Evolutionary conservation across 768 basidiomycete species (phyloP), one percentile per base, ranked within the genome.

Genomic region (Tricholomella constricta): DNA sequence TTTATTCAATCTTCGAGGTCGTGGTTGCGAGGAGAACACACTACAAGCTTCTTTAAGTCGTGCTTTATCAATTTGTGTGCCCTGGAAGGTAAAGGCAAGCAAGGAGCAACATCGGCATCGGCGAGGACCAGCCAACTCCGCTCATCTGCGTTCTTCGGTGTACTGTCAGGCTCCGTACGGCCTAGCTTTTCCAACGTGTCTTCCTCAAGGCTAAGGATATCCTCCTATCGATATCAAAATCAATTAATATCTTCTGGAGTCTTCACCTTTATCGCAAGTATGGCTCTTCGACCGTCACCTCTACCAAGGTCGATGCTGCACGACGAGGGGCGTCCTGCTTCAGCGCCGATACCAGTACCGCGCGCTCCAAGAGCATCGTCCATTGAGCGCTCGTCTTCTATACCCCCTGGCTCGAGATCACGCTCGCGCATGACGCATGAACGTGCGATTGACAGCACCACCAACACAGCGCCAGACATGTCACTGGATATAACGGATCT

Each of bases 401-500:
- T 59, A 29, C 49, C 54, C 8, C 51, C 48, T 27, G 37, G 35
- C 20, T 25, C 40, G n/a, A 27, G 43, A 46, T 32, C 42, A 26
- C 61, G 52, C 31, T 48, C 55, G 12, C 52, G 57, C 2, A 29
- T 51, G 23, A 40, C 55, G 7, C 49, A 51, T 32, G 63, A 65
- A 32, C 15, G 54, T 12, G 23, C 51, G 11, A 37, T 22, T 22
- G 20, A 26, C 38, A 34, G 57, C 35, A 44, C 37, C 27, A 62
- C 59, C 55, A 62, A 62, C 19, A 17, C 54, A 3, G 20, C 36
- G 23, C 45, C 56, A 25, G 58, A 62, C 25, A 64, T 63, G 1
- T 73, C 81, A 10, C 66, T 86, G 29, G 88, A 91, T 67, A 71
- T 88, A 23, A 84, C 85, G 69, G 72, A 73, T 44, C 78, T 76